Conservation (phyloP, 2,329 filamentous ascomycete species). For the Iodosphaeria phyllophila region DNA sequence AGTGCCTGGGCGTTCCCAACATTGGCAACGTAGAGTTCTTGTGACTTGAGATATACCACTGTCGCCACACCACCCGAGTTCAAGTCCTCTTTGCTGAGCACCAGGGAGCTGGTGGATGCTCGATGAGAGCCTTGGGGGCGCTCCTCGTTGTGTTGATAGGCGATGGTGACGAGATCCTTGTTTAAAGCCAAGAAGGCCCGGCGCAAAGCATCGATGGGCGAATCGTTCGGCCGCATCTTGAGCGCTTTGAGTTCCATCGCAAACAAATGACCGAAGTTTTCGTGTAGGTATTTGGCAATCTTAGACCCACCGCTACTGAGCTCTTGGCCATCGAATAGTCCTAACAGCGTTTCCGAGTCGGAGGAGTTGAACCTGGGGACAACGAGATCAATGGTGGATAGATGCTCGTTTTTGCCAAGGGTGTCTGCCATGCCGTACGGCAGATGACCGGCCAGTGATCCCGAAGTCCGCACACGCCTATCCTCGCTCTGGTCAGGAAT, state of each 20-base stretch:
- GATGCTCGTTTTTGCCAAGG: conserved; percentile 77
- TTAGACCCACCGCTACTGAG: conserved; percentile 80
- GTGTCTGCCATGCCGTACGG: conserved; percentile 97
- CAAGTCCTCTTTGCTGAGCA: conserved; percentile 76
- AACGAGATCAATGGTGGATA: conserved; percentile 90
- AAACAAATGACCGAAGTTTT: conserved; percentile 82
- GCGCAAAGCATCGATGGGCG: conserved; percentile 63
- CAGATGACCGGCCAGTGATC: conserved; percentile 77
- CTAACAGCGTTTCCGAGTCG: conserved; percentile 76
- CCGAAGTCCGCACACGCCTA: conserved; percentile 85
- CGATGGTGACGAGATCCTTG: conserved; percentile 78
- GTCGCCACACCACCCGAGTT: conserved; percentile 84
- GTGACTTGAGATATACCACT: conserved; percentile 73
- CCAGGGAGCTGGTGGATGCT: conserved; percentile 50
- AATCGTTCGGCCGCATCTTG: conserved; percentile 49
- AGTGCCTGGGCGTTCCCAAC: conserved; percentile 94
- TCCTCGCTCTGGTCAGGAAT: conserved; percentile 94
- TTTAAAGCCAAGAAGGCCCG: conserved; percentile 79
- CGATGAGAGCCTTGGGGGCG: conserved; percentile 48
- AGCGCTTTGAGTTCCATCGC: conserved; percentile 61
- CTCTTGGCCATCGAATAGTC: conserved; percentile 92
- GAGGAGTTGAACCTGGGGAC: conserved; percentile 81
- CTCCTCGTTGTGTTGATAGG: conserved; percentile 64
- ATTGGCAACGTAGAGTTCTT: conserved; percentile 86
- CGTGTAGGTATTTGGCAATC: conserved; percentile 89